Conservation (phyloP, 305 asterid species). For the Fraxinus angustifolia region DNA sequence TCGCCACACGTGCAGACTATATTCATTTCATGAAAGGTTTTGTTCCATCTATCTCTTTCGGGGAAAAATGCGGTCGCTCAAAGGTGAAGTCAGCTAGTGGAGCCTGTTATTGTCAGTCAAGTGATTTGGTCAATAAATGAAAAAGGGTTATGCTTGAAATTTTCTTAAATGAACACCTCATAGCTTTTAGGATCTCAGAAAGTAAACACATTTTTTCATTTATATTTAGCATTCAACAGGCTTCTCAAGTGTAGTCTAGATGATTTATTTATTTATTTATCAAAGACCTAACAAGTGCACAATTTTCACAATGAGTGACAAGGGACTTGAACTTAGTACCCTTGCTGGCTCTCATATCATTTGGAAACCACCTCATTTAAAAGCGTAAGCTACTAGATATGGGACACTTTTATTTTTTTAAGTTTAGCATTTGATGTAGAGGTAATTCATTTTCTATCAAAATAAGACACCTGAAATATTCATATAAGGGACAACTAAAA, state of each 20-base stretch:
- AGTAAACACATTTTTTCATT: not conserved
- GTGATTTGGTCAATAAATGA: not conserved
- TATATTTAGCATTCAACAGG: not conserved
- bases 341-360: not conserved
- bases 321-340: not conserved
- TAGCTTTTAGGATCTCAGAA: not conserved
- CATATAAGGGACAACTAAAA: not conserved
- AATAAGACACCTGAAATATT: not conserved
- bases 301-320: not conserved
- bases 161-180: not conserved
- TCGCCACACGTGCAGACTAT: not conserved
- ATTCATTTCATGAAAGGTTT: not conserved
- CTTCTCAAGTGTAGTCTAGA: not conserved
- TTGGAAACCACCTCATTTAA: not conserved
- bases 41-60: no score
- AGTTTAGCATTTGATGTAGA: not conserved
- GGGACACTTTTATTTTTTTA: not conserved
- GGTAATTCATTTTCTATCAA: not conserved
- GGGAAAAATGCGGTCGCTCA: not conserved
- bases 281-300: not conserved
- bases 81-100: not conserved
- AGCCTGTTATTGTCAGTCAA: not conserved
- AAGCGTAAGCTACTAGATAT: not conserved
- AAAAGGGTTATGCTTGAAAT: not conserved
- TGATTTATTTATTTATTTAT: not conserved